Evolutionary conservation across 2,329 filamentous ascomycete genomes (phyloP).

Genomic region (Epichloe scottii): DNA sequence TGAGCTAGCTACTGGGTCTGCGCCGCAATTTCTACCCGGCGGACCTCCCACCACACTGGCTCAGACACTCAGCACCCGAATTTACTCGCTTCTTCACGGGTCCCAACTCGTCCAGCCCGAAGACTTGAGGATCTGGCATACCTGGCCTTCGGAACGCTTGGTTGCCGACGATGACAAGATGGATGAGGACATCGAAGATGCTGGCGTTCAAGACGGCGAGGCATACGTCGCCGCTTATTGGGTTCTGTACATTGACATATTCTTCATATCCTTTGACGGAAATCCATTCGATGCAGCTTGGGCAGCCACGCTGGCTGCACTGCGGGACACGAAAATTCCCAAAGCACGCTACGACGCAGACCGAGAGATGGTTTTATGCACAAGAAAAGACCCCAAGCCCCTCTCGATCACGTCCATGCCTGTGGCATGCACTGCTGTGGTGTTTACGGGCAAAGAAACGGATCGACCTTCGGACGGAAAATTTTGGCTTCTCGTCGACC

Average conservation of each 20-base stretch:
- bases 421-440: slow-evolving; percentile 62
- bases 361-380: slow-evolving; percentile 66
- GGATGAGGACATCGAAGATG: slow-evolving; percentile 22
- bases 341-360: slow-evolving; percentile 75
- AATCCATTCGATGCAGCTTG: slow-evolving; percentile 88
- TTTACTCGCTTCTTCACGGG: slow-evolving; percentile 64
- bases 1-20: slow-evolving; percentile 81
- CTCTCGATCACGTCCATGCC: slow-evolving; percentile 56
- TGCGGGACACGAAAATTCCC: slow-evolving; percentile 67
- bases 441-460: slow-evolving; percentile 57
- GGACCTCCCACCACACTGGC: slow-evolving; percentile 68
- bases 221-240: slow-evolving; percentile 70
- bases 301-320: slow-evolving; percentile 69
- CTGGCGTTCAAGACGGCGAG: slow-evolving; percentile 21
- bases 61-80: slow-evolving; percentile 71
- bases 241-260: slow-evolving; percentile 89
- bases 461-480: slow-evolving; percentile 31
- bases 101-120: slow-evolving; percentile 52
- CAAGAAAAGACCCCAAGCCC: slow-evolving; percentile 38
- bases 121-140: slow-evolving; percentile 63
- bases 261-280: slow-evolving; percentile 86
- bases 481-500: slow-evolving; percentile 74
- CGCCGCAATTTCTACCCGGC: slow-evolving; percentile 73
- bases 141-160: slow-evolving; percentile 34
- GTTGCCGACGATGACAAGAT: slow-evolving; percentile 31